These are phyloP conservation scores for Salicornia ramosissima DNA, from an alignment of 148 eudicot species.

Conservation along the genomic window DNA sequence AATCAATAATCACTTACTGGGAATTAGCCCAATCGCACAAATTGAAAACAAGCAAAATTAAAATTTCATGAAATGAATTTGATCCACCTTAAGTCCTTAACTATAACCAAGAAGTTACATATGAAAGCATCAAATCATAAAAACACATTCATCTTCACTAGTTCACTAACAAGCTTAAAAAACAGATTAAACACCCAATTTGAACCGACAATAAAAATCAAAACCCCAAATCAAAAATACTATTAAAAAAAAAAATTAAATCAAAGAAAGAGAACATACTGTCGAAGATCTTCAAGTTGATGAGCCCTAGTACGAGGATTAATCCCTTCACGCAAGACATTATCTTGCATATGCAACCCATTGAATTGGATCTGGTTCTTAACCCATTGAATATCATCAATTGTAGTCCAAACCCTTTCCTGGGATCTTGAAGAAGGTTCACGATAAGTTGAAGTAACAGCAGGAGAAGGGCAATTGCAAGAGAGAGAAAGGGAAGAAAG, in stretches of 20 bases:
- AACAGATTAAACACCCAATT: too few species aligned
- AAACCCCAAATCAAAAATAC: slow-evolving; percentile 5
- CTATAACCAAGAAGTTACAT: too few species aligned
- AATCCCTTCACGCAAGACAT: slow-evolving; percentile 82
- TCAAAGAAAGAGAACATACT: slow-evolving; percentile 28
- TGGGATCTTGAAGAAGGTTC: slow-evolving; percentile 17
- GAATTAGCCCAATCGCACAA: too few species aligned
- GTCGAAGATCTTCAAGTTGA: slow-evolving; percentile 74
- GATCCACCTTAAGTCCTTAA: too few species aligned
- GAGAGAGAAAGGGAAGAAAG: slow-evolving; percentile 54
- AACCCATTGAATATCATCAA: slow-evolving; percentile 73
- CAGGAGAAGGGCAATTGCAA: slow-evolving; percentile 33
- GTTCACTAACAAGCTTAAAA: too few species aligned
- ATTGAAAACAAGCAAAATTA: too few species aligned
- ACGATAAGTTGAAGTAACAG: neutral
- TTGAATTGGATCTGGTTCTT: slow-evolving; percentile 65
- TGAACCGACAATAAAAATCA: too few species aligned
- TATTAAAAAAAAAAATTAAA: neutral
- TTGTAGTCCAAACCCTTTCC: slow-evolving; percentile 36
- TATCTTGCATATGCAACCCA: slow-evolving; percentile 82
- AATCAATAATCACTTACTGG: too few species aligned
- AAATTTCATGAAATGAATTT: too few species aligned
- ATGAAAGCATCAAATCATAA: too few species aligned
- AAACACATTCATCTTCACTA: too few species aligned
- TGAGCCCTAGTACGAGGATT: slow-evolving; percentile 91